phyloP scores from a whole-genome alignment of 371 early-diverging fungal species.

The Apophysomyces elegans region DNA sequence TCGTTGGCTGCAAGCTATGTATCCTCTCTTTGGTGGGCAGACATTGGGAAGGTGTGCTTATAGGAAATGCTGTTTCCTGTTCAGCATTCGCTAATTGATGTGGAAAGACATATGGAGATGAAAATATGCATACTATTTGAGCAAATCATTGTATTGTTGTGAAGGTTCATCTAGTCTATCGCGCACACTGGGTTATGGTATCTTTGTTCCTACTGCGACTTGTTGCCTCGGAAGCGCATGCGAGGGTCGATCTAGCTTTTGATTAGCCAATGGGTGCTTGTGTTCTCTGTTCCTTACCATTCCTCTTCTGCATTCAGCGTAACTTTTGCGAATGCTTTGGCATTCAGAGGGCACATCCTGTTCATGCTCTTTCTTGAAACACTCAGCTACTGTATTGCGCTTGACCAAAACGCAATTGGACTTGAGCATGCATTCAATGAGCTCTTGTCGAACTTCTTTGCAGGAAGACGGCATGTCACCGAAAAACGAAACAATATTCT shows the following conservation, averaged over 20 bases:
- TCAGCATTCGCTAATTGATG: no score
- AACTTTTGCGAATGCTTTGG: slow-evolving; percentile 65
- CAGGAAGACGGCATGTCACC: slow-evolving; percentile 65
- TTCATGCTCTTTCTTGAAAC: slow-evolving; percentile 65
- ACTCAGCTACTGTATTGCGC: slow-evolving; percentile 67
- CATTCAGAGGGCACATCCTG: slow-evolving; percentile 67
- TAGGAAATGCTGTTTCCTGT: no score
- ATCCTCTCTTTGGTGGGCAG: no score
- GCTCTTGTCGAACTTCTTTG: slow-evolving; percentile 70
- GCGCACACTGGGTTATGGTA: background rate
- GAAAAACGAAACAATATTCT: background rate
- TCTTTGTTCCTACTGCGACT: slow-evolving; percentile 48
- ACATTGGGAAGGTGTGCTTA: no score
- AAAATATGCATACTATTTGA: no score
- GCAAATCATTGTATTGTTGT: no score
- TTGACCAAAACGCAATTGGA: slow-evolving; percentile 74
- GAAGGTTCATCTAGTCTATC: background rate
- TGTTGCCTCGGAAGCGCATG: slow-evolving; percentile 55
- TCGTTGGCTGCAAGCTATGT: no score
- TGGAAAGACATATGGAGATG: no score
- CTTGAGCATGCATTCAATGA: slow-evolving; percentile 73
- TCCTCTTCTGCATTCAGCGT: slow-evolving; percentile 73
- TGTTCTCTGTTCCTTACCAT: slow-evolving; percentile 48
- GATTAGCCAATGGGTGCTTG: background rate
- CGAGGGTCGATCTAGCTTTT: slow-evolving; percentile 50